phyloP scores from a whole-genome alignment of 1,139 yeast species.

The Saccharomyces pastorianus region DNA sequence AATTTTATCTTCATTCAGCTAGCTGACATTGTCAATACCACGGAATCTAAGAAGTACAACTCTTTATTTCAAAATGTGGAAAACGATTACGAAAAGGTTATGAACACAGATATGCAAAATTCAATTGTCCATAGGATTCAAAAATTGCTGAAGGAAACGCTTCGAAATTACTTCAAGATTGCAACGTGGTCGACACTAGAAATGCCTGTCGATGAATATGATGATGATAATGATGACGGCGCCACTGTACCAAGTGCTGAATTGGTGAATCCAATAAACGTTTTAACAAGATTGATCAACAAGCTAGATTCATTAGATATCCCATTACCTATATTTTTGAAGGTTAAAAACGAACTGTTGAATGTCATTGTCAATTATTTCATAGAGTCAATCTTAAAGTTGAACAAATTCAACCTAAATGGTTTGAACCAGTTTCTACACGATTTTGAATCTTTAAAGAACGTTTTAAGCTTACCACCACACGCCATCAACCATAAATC shows the following conservation, averaged over 20 bases:
- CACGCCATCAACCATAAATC: slow-evolving; percentile 32
- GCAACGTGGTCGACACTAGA: slow-evolving; percentile 19
- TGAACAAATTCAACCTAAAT: slow-evolving; percentile 44
- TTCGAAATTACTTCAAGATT: slow-evolving; percentile 27
- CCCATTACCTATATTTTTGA: slow-evolving; percentile 23
- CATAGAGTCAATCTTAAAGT: slow-evolving; percentile 52
- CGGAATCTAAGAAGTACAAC: slow-evolving; percentile 28
- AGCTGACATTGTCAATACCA: slow-evolving; percentile 35
- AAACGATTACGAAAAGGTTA: slow-evolving; percentile 16
- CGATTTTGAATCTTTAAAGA: slow-evolving; percentile 47
- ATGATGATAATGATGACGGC: background rate
- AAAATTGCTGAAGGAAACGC: slow-evolving; percentile 24
- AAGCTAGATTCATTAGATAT: slow-evolving; percentile 28
- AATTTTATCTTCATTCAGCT: slow-evolving; percentile 45
- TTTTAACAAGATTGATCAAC: slow-evolving; percentile 25
- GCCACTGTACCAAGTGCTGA: slow-evolving; percentile 19
- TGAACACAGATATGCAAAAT: slow-evolving; percentile 18
- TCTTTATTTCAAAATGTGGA: slow-evolving; percentile 24
- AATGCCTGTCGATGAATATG: slow-evolving; percentile 4
- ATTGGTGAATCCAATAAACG: slow-evolving; percentile 20
- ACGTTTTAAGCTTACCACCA: slow-evolving; percentile 33
- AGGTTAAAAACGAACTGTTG: slow-evolving; percentile 37
- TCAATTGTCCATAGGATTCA: slow-evolving; percentile 26
- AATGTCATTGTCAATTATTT: slow-evolving; percentile 42
- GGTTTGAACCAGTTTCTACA: slow-evolving; percentile 52